Evolutionary conservation across 345 rosid genomes (phyloP).

Genomic region (Anastatica hierochuntica): DNA sequence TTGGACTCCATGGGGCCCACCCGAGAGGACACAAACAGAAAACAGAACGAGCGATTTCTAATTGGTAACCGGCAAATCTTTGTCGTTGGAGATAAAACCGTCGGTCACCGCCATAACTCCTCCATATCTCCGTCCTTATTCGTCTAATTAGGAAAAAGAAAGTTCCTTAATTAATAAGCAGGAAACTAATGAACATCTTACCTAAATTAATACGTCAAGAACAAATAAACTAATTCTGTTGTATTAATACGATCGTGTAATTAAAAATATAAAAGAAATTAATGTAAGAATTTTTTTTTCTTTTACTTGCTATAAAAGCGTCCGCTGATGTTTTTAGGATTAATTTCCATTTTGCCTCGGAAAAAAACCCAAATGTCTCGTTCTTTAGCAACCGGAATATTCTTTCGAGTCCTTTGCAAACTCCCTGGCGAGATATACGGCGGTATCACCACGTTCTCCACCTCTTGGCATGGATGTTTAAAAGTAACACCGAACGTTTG

Average conservation of each 20-base stretch:
- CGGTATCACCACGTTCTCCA: constrained; percentile 71
- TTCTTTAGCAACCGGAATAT: constrained; percentile 30
- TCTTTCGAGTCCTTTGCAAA: constrained; percentile 33
- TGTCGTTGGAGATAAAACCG: constrained; percentile 64
- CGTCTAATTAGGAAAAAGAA: constrained; percentile 37
- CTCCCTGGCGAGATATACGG: constrained; percentile 71
- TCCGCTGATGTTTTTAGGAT: constrained; percentile 85
- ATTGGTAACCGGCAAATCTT: constrained; percentile 69
- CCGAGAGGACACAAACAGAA: constrained; percentile 89
- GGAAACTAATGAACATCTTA: too few relatives aligned
- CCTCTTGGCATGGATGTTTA: constrained; percentile 78
- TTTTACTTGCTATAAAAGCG: constrained; percentile 80
- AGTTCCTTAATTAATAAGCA: too few relatives aligned
- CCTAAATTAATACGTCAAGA: too few relatives aligned
- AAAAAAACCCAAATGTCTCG: constrained; percentile 82
- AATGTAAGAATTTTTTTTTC: too few relatives aligned
- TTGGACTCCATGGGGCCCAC: constrained; percentile 99
- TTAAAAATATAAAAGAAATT: too few relatives aligned
- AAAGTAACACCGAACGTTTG: constrained; percentile 84
- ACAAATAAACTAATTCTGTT: too few relatives aligned
- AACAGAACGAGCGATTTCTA: constrained; percentile 71
- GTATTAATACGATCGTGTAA: too few relatives aligned
- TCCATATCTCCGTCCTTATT: constrained; percentile 78
- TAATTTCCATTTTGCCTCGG: constrained; percentile 90
- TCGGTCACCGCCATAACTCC: constrained; percentile 53